Conservation (phyloP, 2,329 filamentous ascomycete species). For the Monilinia laxa region DNA sequence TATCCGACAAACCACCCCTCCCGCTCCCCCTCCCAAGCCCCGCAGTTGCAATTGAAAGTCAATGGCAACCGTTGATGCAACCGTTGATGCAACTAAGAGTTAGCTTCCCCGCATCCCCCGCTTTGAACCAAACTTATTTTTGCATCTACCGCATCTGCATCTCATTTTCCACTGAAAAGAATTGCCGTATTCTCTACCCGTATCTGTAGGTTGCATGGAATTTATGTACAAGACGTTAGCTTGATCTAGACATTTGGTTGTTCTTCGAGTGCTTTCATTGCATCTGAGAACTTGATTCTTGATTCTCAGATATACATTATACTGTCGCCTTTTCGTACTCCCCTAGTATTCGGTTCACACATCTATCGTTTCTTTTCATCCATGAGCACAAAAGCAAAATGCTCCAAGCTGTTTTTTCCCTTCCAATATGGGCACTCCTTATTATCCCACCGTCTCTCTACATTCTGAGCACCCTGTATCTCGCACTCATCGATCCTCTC, state of each 20-base stretch:
- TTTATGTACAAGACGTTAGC: no score
- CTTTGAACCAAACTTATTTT: not conserved
- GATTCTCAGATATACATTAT: not conserved
- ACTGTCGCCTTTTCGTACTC: not conserved
- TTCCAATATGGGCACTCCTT: constrained; percentile 9
- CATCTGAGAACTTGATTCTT: not conserved
- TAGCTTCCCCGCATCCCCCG: not conserved
- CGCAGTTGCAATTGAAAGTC: no score
- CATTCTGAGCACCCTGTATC: not conserved
- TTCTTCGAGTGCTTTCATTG: no score
- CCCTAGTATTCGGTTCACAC: not conserved
- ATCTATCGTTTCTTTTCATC: not conserved
- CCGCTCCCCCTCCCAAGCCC: not conserved
- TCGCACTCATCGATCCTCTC: constrained; percentile 34
- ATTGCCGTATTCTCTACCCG: not conserved
- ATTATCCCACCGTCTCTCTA: constrained; percentile 4
- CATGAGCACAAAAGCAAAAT: not conserved
- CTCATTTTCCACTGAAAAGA: not conserved
- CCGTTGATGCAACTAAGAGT: no score
- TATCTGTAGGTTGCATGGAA: not conserved
- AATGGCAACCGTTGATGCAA: no score
- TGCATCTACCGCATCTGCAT: not conserved
- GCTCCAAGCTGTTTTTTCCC: constrained; percentile 1
- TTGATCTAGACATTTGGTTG: no score
- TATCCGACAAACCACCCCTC: not conserved